These are phyloP conservation scores for Podaxis mareebaensis DNA, from an alignment of 768 basidiomycete species.

Conservation along the genomic window DNA sequence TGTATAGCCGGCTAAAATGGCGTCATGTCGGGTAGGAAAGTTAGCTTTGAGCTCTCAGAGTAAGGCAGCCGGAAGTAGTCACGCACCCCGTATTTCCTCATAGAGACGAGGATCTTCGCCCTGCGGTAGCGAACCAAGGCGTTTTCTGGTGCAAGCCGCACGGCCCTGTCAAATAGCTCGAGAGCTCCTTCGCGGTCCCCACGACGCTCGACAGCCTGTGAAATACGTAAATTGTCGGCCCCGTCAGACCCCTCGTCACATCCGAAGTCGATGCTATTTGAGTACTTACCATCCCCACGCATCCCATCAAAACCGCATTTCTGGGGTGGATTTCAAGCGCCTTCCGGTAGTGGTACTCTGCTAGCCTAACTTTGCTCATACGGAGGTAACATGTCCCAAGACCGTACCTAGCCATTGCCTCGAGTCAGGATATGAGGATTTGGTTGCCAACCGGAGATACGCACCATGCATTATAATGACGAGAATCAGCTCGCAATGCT, in stretches of 20 bases:
- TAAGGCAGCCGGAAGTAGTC: conserved; percentile 18
- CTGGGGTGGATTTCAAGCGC: conserved; percentile 91
- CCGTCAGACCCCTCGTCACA: conserved; percentile 23
- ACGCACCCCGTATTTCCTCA: conserved; percentile 82
- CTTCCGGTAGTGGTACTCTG: conserved; percentile 95
- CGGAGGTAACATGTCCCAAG: conserved; percentile 94
- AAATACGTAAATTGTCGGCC: conserved; percentile 28
- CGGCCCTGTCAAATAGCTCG: conserved; percentile 79
- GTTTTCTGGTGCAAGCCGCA: conserved; percentile 79
- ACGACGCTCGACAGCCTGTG: conserved; percentile 85
- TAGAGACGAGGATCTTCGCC: conserved; percentile 85
- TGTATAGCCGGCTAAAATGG: conserved; percentile 67
- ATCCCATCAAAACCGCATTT: conserved; percentile 94
- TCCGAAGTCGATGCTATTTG: conserved; percentile 20
- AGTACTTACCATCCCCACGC: conserved; percentile 89
- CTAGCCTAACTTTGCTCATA: conserved; percentile 89
- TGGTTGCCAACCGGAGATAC: conserved; percentile 29
- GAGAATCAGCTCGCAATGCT: conserved; percentile 86
- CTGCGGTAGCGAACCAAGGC: conserved; percentile 93
- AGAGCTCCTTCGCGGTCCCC: conserved; percentile 78
- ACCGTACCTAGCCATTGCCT: conserved; percentile 78
- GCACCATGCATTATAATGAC: conserved; percentile 98
- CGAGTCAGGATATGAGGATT: conserved; percentile 13
- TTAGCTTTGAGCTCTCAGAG: conserved; percentile 6
- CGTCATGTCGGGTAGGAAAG: conserved; percentile 22